Conservation (phyloP, 495 filamentous ascomycete species). For the Talaromyces stipitatus region DNA sequence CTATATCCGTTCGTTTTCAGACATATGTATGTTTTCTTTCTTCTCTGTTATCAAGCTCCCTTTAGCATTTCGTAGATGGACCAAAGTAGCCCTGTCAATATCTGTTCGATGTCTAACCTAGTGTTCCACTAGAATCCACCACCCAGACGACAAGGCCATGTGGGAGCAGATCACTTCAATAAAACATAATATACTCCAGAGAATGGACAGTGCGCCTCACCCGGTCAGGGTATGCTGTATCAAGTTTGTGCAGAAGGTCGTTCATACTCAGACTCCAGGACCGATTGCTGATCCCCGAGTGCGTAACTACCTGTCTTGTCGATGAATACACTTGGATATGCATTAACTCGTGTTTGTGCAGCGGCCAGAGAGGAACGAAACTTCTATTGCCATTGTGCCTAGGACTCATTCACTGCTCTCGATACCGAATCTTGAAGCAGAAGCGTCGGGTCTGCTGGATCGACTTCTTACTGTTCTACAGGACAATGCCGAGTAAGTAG, state of each 20-base stretch:
- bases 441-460: constrained; percentile 83
- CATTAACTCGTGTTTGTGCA: constrained; percentile 22
- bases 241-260: constrained; percentile 91
- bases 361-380: constrained; percentile 79
- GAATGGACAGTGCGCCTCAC: constrained; percentile 76
- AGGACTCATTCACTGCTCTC: constrained; percentile 70
- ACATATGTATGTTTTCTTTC: constrained; percentile 69
- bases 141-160: constrained; percentile 64
- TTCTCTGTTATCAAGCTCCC: constrained; percentile 2
- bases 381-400: constrained; percentile 79
- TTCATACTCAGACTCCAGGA: constrained; percentile 84
- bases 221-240: constrained; percentile 87
- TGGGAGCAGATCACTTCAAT: constrained; percentile 88
- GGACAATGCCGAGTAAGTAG: constrained; percentile 66
- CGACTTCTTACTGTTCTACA: constrained; percentile 81
- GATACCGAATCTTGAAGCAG: constrained; percentile 76
- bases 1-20: constrained; percentile 87
- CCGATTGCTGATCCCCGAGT: constrained; percentile 79
- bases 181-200: constrained; percentile 76
- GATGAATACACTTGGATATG: neutral
- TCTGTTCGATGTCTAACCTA: neutral
- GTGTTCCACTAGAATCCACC: constrained; percentile 59
- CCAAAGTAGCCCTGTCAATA: neutral
- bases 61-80: constrained; percentile 5
- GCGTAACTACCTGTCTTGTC: constrained; percentile 22